phyloP scores from a whole-genome alignment of 2,329 filamentous ascomycete species.

The Colletotrichum lupini region DNA sequence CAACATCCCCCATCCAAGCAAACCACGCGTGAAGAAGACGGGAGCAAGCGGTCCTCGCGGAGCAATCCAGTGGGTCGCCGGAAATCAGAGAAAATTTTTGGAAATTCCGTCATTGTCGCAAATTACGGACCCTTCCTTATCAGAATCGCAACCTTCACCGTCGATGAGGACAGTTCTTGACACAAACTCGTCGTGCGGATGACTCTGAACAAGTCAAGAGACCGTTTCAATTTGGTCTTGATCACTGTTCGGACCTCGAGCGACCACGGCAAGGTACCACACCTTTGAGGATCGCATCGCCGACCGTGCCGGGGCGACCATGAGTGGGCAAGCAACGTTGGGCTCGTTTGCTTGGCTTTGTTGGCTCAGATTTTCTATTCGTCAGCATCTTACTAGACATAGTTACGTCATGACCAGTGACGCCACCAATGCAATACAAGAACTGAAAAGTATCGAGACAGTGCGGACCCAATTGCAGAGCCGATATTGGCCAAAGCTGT shows the following conservation, averaged over 20 bases:
- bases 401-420: conserved; percentile 31
- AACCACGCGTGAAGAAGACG: background rate
- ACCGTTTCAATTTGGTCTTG: background rate
- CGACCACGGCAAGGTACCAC: background rate
- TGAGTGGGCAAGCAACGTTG: background rate
- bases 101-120: background rate
- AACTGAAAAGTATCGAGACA: conserved; percentile 19
- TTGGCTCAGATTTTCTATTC: conserved; percentile 14
- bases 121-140: background rate
- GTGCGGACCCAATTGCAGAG: conserved; percentile 7
- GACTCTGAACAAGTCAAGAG: background rate
- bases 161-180: background rate
- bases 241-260: background rate
- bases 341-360: conserved; percentile 13
- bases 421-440: conserved; percentile 24
- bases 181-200: background rate
- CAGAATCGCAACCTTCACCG: background rate
- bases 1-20: background rate
- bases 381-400: conserved; percentile 7
- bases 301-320: conserved; percentile 19
- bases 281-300: background rate
- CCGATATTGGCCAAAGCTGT: conserved; percentile 9
- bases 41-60: background rate
- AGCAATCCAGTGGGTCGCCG: conserved; percentile 14
- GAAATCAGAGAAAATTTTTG: background rate